Evolutionary conservation across 495 filamentous ascomycete genomes (phyloP).

Genomic region (Articulospora tetracladia): DNA sequence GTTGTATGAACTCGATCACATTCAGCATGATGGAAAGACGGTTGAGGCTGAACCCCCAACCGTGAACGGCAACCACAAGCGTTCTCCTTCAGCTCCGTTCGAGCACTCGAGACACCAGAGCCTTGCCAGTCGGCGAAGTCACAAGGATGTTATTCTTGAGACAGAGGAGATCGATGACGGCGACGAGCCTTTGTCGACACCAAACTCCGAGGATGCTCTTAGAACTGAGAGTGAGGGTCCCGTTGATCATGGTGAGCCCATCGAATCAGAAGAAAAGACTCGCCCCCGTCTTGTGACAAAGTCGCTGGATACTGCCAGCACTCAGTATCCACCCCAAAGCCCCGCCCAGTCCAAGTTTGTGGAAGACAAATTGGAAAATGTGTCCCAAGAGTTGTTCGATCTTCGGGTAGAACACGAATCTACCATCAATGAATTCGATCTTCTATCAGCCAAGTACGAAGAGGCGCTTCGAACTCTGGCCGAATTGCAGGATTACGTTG

Average conservation of each 20-base stretch:
- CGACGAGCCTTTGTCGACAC: neutral
- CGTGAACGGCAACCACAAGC: slow-evolving; percentile 39
- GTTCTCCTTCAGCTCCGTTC: neutral
- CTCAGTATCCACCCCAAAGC: slow-evolving; percentile 19
- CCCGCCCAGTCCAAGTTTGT: slow-evolving; percentile 83
- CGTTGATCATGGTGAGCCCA: slow-evolving; percentile 24
- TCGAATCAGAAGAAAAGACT: slow-evolving; percentile 21
- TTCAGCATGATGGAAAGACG: slow-evolving; percentile 58
- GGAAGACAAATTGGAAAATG: slow-evolving; percentile 86
- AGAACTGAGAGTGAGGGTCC: slow-evolving; percentile 24
- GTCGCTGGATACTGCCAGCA: slow-evolving; percentile 8
- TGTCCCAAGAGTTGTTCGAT: slow-evolving; percentile 90
- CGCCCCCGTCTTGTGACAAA: neutral
- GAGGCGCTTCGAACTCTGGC: slow-evolving; percentile 78
- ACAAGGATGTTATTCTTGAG: slow-evolving; percentile 50
- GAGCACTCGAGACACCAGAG: slow-evolving; percentile 47
- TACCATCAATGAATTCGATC: slow-evolving; percentile 74
- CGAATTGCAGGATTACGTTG: slow-evolving; percentile 78
- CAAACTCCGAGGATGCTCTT: slow-evolving; percentile 5
- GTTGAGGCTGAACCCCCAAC: slow-evolving; percentile 31
- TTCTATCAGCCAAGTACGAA: slow-evolving; percentile 85
- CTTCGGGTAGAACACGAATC: slow-evolving; percentile 86
- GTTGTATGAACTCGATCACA: slow-evolving; percentile 82
- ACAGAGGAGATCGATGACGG: slow-evolving; percentile 35
- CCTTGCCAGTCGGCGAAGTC: slow-evolving; percentile 45